Evolutionary conservation across 1,284 basidiomycete genomes (phyloP), one percentile per base, ranked within the genome.

Genomic region (Leccinum laetum): DNA sequence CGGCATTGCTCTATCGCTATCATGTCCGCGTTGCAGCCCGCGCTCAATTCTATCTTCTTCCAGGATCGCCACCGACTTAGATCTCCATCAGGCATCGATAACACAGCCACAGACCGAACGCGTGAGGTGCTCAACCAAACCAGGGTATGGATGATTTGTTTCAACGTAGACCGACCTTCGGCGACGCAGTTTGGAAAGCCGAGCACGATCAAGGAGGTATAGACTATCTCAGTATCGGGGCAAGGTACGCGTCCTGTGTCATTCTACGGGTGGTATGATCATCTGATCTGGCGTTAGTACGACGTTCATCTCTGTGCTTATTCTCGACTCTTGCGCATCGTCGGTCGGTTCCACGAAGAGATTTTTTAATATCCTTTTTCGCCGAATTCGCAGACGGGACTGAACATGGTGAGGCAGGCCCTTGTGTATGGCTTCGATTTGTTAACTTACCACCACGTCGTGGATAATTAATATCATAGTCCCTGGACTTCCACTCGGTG

Each of bases 71-170:
- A 94, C 92, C 4, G 93, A 95, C 75, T 81, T 95, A 63, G 94
- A 95, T 73, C 76, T 95, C 58, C 92, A 95, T 73, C 86, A 91
- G 66, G 84, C 86, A 18, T 82, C 86, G 5, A 79, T 81, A 7
- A 81, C 82, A 21, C 29, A 29, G 29, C 29, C 29, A 29, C 29
- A 29, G 29, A 84, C 81, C 32, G 90, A 92, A 74, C 83, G 79
- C 84, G 93, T 16, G 94, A 96, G 78, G 83, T 92, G 56, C 76
- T 95, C 71, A 95, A 95, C 75, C 86, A 89, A 65, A 87, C 86
- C 49, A 82, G 94, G 16, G 88, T 92, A 18, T 95, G 93, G 94
- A 86, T 94, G 83, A 90, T 92, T 64, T 95, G 93, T 76, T 94
- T 91, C 79, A 93, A 93, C 73, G 71, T 95, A 61, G 94, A 95